phyloP scores from a whole-genome alignment of 2,329 filamentous ascomycete species.

The Pseudogymnoascus sp. region DNA sequence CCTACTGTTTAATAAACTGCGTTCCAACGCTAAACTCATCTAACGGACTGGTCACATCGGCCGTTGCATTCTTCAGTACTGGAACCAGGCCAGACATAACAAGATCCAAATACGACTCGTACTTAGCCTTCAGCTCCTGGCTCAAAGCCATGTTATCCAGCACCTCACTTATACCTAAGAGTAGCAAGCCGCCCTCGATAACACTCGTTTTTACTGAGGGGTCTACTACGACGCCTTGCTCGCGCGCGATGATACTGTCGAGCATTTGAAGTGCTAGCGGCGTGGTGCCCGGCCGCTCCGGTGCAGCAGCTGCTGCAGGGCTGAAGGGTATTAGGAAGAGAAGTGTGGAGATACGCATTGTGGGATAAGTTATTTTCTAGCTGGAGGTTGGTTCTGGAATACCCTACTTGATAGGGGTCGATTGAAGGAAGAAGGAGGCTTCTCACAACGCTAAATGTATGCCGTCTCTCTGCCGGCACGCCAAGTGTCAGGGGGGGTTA shows the following conservation, averaged over 20 bases:
- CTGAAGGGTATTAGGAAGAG: background rate
- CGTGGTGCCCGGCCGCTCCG: background rate
- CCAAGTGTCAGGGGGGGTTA: no score
- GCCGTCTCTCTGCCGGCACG: no score
- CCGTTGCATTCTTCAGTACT: conserved; percentile 1
- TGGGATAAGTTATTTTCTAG: background rate
- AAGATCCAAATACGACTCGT: conserved; percentile 8
- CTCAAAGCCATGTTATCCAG: background rate
- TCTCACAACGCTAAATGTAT: no score
- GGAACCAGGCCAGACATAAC: background rate
- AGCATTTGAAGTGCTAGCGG: conserved; percentile 13
- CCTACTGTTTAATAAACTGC: conserved; percentile 10
- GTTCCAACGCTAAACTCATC: conserved; percentile 10
- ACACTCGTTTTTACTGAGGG: conserved; percentile 12
- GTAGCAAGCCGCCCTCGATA: conserved; percentile 8
- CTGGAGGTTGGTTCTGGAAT: background rate
- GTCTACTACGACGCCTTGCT: conserved; percentile 5
- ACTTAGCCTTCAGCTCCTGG: background rate
- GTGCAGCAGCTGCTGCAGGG: background rate
- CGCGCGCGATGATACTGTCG: conserved; percentile 8
- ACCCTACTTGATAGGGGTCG: no score
- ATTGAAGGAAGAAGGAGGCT: no score
- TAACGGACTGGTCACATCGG: conserved; percentile 1
- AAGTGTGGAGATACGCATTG: background rate
- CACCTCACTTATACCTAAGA: conserved; percentile 7